Percentiles rank a stretch among this genome's conserved stretches.
These are phyloP conservation scores for Pseudognaphalium luteoalbum DNA, from an alignment of 129 eudicot species.

Conservation along the genomic window DNA sequence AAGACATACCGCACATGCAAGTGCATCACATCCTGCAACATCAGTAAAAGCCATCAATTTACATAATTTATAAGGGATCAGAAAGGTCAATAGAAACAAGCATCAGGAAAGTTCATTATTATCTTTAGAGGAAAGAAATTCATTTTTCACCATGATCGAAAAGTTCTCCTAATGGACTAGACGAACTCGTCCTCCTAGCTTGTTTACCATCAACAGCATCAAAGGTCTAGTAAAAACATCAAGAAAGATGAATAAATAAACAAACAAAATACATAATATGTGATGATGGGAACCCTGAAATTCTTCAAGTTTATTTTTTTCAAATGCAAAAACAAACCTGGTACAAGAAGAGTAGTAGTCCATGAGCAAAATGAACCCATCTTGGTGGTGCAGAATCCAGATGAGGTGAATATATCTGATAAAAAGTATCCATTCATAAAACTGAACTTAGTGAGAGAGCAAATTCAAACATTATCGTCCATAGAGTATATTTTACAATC, in stretches of 20 bases:
- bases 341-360: slow-evolving; percentile 86
- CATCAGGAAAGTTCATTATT: neutral
- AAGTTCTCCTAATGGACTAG: slow-evolving; percentile 99
- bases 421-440: neutral
- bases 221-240: slow-evolving; percentile 62
- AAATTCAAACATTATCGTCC: neutral
- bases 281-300: slow-evolving; percentile 7
- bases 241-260: slow-evolving; percentile 8
- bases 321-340: slow-evolving; percentile 55
- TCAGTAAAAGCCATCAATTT: slow-evolving; percentile 19
- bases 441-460: slow-evolving; percentile 1
- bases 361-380: slow-evolving; percentile 97
- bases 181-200: slow-evolving; percentile 96
- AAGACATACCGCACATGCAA: slow-evolving; percentile 84
- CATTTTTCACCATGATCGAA: slow-evolving; percentile 76
- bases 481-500: no score
- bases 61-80: neutral
- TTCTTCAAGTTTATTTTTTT: neutral
- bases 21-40: slow-evolving; percentile 94
- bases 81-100: neutral
- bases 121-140: neutral
- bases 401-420: slow-evolving; percentile 87
- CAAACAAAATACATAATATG: neutral
- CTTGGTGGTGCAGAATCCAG: slow-evolving; percentile 97
- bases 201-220: slow-evolving; percentile 99